Percentiles rank a stretch among this genome's conserved stretches.
phyloP scores from a whole-genome alignment of 1,284 basidiomycete genomes.

The Naganishia sp. region DNA sequence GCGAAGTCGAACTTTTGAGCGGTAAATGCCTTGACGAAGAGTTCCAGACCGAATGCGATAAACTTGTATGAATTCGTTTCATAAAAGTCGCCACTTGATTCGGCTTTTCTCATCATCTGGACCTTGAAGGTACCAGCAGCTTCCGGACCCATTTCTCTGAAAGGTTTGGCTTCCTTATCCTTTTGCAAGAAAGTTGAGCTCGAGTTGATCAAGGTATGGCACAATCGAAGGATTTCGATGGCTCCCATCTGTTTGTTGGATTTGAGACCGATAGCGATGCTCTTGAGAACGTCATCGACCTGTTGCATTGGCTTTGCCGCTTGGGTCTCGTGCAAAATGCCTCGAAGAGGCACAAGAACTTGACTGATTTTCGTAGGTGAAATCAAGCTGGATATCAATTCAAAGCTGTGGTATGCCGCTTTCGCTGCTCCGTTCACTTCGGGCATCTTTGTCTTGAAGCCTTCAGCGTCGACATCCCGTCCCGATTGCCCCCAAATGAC shows the following conservation, averaged over 20 bases:
- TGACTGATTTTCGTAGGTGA: conserved; percentile 73
- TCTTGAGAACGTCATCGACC: conserved; percentile 83
- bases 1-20: conserved; percentile 83
- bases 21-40: conserved; percentile 84
- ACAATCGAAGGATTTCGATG: conserved; percentile 74
- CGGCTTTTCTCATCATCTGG: conserved; percentile 70
- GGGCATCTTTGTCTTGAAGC: conserved; percentile 90
- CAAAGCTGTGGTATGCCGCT: conserved; percentile 80
- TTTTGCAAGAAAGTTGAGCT: conserved; percentile 71
- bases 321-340: conserved; percentile 83
- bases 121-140: conserved; percentile 66
- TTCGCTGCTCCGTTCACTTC: conserved; percentile 80
- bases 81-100: conserved; percentile 68
- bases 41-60: conserved; percentile 86
- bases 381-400: conserved; percentile 73
- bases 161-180: conserved; percentile 42
- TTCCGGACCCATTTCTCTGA: conserved; percentile 45
- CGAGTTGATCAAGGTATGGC: conserved; percentile 85
- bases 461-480: conserved; percentile 84
- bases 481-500: conserved; percentile 94
- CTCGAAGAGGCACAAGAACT: conserved; percentile 76
- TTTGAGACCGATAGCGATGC: conserved; percentile 82
- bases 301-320: conserved; percentile 78
- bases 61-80: conserved; percentile 80
- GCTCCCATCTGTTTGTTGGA: conserved; percentile 73